Base-by-base conservation (phyloP, 2,329 filamentous ascomycete genomes). In the Pestalotiopsis sp. region DNA sequence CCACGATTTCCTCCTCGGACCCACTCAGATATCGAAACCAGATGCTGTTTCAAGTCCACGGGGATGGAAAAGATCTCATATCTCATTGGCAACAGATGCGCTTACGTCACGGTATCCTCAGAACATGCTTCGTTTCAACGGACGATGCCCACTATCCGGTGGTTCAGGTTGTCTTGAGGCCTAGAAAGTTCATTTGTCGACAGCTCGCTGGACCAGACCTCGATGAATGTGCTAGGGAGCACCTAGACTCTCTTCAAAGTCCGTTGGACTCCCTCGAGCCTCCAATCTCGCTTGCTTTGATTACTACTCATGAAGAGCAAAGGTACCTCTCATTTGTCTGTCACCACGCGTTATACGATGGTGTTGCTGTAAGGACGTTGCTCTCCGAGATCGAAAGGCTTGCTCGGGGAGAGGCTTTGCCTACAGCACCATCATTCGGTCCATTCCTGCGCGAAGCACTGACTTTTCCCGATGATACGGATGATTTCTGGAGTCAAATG, bases 261-360 rank as follows among this genome's bases (percentile, higher is more conserved):
- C 74, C 80, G 0, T 69, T 89, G 4, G 82, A 89, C 61, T 84
- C 83, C 0, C 76, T 79, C 14, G 76, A 72, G 3, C 85, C 83
- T 9, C 86, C 83, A 1, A 77, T 84, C 12, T 86, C 82, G 4
- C 80, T 86, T 64, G 84, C 82, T 0, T 65, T 84, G 0, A 78
- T 89, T 25, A 71, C 67, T 13, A 72, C 73, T 11, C 73, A 78
- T 1, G 73, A 74, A 5, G 76, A 73, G 0, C 75, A 70, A 0
- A 65, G 68, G 0, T 85, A 84, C 58, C 73, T 85, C 1, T 90
- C 83, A 0, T 86, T 86, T 63, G 78, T 84, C 49, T 90, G 83
- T 73, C 94, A 97, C 74, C 95, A 98, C 80, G 93, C 93, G 2
- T 82, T 97, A 0, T 97, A 97, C 74, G 95, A 98, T 79, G 95